Evolutionary conservation across 2,329 filamentous ascomycete genomes (phyloP).

Genomic region (Aspergillus sclerotialis): DNA sequence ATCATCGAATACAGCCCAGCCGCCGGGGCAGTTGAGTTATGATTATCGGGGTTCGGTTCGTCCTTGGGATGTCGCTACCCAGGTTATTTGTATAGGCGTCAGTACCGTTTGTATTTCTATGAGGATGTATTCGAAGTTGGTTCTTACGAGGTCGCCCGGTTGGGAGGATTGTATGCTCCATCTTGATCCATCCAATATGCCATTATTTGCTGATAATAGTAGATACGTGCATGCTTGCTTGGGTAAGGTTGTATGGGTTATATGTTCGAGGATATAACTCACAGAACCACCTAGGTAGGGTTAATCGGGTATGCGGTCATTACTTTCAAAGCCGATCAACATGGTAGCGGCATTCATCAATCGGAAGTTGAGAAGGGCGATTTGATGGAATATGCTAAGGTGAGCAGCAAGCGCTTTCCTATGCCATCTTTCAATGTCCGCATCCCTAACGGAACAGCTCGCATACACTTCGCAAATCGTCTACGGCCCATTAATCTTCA

Average conservation of each 20-base stretch:
- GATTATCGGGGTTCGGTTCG: conserved; percentile 9
- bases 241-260: conserved; percentile 6
- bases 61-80: conserved; percentile 12
- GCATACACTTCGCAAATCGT: conserved; percentile 18
- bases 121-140: conserved; percentile 20
- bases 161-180: conserved; percentile 20
- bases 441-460: too few relatives aligned
- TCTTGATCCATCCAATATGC: too few relatives aligned
- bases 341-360: conserved; percentile 15
- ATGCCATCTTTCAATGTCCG: too few relatives aligned
- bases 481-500: conserved; percentile 21
- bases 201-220: not conserved
- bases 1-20: not conserved
- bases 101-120: conserved; percentile 12
- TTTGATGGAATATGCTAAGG: conserved; percentile 11
- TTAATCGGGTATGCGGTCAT: conserved; percentile 16
- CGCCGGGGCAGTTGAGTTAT: not conserved
- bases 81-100: conserved; percentile 11
- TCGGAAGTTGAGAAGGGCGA: conserved; percentile 11
- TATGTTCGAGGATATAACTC: not conserved
- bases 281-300: conserved; percentile 10
- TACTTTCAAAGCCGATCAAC: conserved; percentile 12
- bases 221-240: conserved; percentile 15
- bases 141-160: conserved; percentile 15
- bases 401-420: too few relatives aligned